Base-by-base conservation (phyloP, 768 basidiomycete genomes). In the Naematelia aurantialba region DNA sequence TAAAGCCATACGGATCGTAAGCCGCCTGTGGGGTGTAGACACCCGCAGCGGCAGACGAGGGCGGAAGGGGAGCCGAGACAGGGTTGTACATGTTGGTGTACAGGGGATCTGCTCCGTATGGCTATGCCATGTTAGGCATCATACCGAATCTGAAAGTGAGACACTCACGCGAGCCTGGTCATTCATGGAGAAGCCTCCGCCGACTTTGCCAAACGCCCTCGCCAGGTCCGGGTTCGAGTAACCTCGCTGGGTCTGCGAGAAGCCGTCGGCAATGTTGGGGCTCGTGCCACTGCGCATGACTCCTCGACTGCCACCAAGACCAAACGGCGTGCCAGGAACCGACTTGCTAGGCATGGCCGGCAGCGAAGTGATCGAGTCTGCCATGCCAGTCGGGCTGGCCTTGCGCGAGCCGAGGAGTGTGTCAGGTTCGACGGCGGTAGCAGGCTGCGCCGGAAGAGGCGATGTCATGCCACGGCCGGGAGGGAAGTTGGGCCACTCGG, bases 401-500 rank as follows among this genome's bases (percentile, higher is more conserved):
- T 67, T 71, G 21, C 58, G 62, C 39, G 55, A 55, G 29, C 59
- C 65, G 30, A 56, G 45, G 51, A 65, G 62, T 19, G 59, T 34
- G 17, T 56, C 55, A 26, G 42, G 50, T 14, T 55, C 56, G 29
- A 60, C 64, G 31, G 68, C 51, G 46, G 64, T 55, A 26, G 44
- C 24, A 45, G 30, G 56, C 44, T 14, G 61, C 57, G 52, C 58
- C 13, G 62, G 58, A 29, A 65, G 61, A 19, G 68, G 65, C 4
- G 72, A 70, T 11, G 69, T 66, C 45, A 60, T 45, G 4, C 63
- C 63, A 30, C 67, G 59, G 46, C 59, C 51, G 46, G 56, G 52
- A 47, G 84, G 80, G 78, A 91, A 96, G 75, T 91, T 90, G 29
- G 92, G 89, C 93, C 93, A 97, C 75, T 96, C 92, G 1, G 91